Percentiles rank a stretch among this genome's conserved stretches.
These are phyloP conservation scores for Cryptosporidium sp. DNA, from an alignment of 169 alveolate genomes.

Conservation along the genomic window DNA sequence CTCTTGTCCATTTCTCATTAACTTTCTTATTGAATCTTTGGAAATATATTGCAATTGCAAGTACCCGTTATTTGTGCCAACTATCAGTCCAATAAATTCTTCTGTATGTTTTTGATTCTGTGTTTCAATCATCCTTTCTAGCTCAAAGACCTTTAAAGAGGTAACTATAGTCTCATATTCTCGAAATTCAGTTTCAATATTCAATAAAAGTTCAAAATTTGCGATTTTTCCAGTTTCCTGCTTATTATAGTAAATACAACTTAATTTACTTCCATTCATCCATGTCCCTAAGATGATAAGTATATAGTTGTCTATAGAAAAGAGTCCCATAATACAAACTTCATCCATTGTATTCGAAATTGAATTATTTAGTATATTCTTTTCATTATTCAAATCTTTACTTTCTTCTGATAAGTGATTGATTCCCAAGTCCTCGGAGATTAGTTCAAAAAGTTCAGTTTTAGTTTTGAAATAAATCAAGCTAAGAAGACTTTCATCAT, in stretches of 20 bases:
- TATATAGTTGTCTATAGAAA: slow-evolving; percentile 2
- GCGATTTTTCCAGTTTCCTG: not conserved
- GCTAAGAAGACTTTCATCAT: not conserved
- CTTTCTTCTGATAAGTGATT: not conserved
- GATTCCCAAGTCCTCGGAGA: not conserved
- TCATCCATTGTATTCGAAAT: slow-evolving; percentile 23
- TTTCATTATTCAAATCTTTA: slow-evolving; percentile 8
- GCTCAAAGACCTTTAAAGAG: slow-evolving; percentile 5
- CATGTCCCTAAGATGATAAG: slow-evolving; percentile 56
- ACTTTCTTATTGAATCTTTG: not conserved
- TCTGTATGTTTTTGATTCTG: not conserved
- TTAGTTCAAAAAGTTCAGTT: slow-evolving; percentile 20
- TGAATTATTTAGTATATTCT: not conserved
- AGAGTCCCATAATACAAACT: slow-evolving; percentile 11
- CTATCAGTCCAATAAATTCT: slow-evolving; percentile 3
- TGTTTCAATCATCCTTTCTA: slow-evolving; percentile 5
- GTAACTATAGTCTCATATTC: slow-evolving; percentile 38
- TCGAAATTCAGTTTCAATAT: slow-evolving; percentile 45
- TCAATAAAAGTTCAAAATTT: not conserved
- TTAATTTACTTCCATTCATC: slow-evolving; percentile 38
- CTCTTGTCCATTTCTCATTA: not conserved
- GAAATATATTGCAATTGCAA: slow-evolving; percentile 40
- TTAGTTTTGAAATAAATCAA: slow-evolving; percentile 1
- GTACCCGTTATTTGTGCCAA: slow-evolving; percentile 65
- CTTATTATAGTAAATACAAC: slow-evolving; percentile 14